Evolutionary conservation across 345 rosid species (phyloP), one percentile per base, ranked within the genome.

Genomic region (Cardamine occulta): DNA sequence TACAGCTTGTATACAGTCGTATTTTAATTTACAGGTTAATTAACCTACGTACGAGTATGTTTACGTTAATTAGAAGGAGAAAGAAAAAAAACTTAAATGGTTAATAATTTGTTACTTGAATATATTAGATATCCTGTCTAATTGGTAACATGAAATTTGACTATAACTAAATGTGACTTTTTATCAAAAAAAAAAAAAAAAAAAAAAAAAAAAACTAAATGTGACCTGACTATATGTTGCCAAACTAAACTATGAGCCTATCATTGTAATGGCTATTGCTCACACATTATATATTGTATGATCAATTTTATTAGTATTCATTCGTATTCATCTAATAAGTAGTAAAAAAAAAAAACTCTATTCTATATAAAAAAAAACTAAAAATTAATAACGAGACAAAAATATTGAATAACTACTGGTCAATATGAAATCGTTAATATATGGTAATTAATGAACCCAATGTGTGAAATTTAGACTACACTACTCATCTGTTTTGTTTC

Each of bases 401-500:
- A 15, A 29, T 56, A 55, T 32, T 7, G 29, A 55, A 28, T 18
- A 31, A 18, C 44, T 31, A 40, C 21, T 32, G 37, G 37, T 56
- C 63, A 55, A 40, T 68, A 23, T 26, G 15, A n/a, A 45, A 15
- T 17, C 54, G 54, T 8, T 47, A 29, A 6, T 29, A 11, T 29
- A 14, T 19, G 56, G 59, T 63, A 39, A 29, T 28, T 7, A 63
- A 53, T 19, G 62, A 29, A 31, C 5, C 19, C 11, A 72, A 15
- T 55, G 70, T 42, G 44, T 63, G 70, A 40, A 63, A 63, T 70
- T 32, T 63, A 57, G 56, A 55, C 63, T 63, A 32, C 55, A 63
- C 63, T 23, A 34, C 31, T 28, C 31, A 28, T 28, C 4, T 28
- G 31, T 28, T 28, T 28, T 28, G 31, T 28, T 28, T 28, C 31